Percentiles rank a stretch among this genome's conserved stretches.
phyloP scores from a whole-genome alignment of 352 stramenopile genomes.

The Globisporangium iwayamae region DNA sequence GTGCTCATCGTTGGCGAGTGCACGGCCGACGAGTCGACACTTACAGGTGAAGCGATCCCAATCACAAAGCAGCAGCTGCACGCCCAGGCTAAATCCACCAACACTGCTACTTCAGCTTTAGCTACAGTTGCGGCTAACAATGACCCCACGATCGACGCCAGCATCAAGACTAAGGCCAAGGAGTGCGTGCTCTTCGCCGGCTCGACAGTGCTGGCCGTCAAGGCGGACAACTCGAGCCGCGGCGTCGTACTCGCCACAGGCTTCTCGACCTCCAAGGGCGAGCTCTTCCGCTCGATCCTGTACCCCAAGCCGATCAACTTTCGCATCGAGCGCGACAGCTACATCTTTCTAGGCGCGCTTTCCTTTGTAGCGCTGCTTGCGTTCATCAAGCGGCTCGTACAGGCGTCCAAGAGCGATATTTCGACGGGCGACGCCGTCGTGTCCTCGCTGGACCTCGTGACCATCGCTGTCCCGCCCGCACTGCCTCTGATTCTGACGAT shows the following conservation, averaged over 20 bases:
- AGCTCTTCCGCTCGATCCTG: conserved; percentile 69
- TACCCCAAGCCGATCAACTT: conserved; percentile 57
- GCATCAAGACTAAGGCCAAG: conserved; percentile 40
- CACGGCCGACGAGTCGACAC: conserved; percentile 65
- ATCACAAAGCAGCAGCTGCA: conserved; percentile 53
- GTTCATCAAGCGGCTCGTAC: conserved; percentile 48
- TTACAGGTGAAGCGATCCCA: conserved; percentile 82
- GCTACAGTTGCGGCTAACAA: neutral
- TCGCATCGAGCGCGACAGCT: conserved; percentile 65
- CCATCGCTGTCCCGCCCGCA: conserved; percentile 49
- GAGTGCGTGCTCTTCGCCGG: conserved; percentile 59
- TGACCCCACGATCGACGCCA: conserved; percentile 25
- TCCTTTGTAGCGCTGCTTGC: conserved; percentile 39
- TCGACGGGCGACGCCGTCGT: conserved; percentile 18
- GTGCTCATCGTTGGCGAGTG: conserved; percentile 62
- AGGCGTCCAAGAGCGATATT: conserved; percentile 29
- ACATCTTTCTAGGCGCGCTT: conserved; percentile 48
- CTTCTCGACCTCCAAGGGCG: conserved; percentile 64
- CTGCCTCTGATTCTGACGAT: conserved; percentile 56
- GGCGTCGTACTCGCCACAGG: conserved; percentile 61
- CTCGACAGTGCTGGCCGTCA: conserved; percentile 45
- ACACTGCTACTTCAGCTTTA: neutral
- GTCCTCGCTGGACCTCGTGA: conserved; percentile 57
- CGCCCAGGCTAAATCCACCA: neutral
- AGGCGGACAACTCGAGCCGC: conserved; percentile 24